Evolutionary conservation across 2,329 filamentous ascomycete species (phyloP), one percentile per base, ranked within the genome.

Genomic region (Fusarium tuaranense): DNA sequence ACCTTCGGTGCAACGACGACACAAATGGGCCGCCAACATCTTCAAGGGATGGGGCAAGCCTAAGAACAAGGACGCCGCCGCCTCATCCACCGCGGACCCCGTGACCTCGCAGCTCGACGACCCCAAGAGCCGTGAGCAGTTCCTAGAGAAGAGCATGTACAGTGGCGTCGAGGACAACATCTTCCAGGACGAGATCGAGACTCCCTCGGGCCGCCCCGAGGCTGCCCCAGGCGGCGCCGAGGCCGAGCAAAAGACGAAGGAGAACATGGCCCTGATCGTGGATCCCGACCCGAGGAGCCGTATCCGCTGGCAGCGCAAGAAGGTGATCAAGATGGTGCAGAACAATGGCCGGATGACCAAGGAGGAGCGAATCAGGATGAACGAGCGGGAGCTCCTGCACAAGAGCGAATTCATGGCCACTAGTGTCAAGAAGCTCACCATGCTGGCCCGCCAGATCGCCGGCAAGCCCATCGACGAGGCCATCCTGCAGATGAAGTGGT

Each of bases 401-500:
- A 92, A 92, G 83, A 95, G 92, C 72, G 89, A 92, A 57, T 89
- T 90, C 76, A 89, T 98, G 81, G 92, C 95, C 78, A 98, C 97
- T 3, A 95, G 92, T 59, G 87, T 94, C 74, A 99, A 99, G 91
- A 99, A 99, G 87, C 88, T 99, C 65, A 92, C 93, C 63, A 92
- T 94, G 78, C 86, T 99, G 60, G 92, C 96, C 27, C 91, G 93
- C 65, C 97, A 98, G 85, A 97, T 99, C 80, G 89, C 92, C 3
- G 97, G 97, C 76, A 98, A 98, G 89, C 92, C 92, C n/a, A 88
- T 99, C 71, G 95, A 97, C 68, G 95, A 99, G 39, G 97, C 97
- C 16, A 94, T 98, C 76, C 85, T 94, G 65, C 97, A 99, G 87
- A 98, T 99, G 94, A 91, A 92, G 66, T 98, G 96, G 86, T 96